Evolutionary conservation across 139 green algal species (phyloP), one percentile per base, ranked within the genome.

Genomic region (Chlorella sp.): DNA sequence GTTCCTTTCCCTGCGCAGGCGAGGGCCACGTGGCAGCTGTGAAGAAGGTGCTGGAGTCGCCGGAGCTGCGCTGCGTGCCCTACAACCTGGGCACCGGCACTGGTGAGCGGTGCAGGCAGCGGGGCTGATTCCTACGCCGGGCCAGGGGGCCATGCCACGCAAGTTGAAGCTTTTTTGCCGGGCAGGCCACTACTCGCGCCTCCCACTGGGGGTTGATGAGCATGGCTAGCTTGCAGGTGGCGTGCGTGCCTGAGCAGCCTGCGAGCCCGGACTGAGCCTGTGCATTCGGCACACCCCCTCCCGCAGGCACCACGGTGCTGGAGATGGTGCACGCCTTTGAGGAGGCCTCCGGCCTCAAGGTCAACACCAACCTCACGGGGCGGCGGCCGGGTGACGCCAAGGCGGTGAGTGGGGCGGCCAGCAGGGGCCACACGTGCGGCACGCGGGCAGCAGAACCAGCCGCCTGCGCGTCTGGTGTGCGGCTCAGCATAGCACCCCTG

Each of bases 1-100:
- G 23, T 25, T 34, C 23, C 23, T 11, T 20, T 4, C 25, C 39
- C n/a, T 34, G 39, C 38, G 55, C 60, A 82, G 76, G 76, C 36
- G 76, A 82, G 60, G 96, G 96, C 4, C 96, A 99, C 86, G 92
- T 98, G 25, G 86, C 89, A 26, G 97, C 97, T n/a, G 88, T 99
- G 41, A 82, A 87, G 64, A 97, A 97, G 83, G 57, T 98, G 36
- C 68, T 93, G 62, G 76, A 70, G n/a, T 91, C 88, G 28, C 74
- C 88, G 2, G 78, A 92, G 34, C 64, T 96, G 20, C 92, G 94
- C 69, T 98, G 95, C 84, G 85, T 93, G n/a, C 74, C 92, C 36
- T 93, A 96, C 91, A 99, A 99, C 91, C 91, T 99, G 41, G 97
- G 98, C 83, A 99, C 97, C 2, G 95, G 95, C 65, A 95, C 89